Percentiles rank a stretch among this genome's conserved stretches.
These are phyloP conservation scores for Pelagomonas calceolata DNA, from an alignment of 108 stramenopile species.

Conservation along the genomic window DNA sequence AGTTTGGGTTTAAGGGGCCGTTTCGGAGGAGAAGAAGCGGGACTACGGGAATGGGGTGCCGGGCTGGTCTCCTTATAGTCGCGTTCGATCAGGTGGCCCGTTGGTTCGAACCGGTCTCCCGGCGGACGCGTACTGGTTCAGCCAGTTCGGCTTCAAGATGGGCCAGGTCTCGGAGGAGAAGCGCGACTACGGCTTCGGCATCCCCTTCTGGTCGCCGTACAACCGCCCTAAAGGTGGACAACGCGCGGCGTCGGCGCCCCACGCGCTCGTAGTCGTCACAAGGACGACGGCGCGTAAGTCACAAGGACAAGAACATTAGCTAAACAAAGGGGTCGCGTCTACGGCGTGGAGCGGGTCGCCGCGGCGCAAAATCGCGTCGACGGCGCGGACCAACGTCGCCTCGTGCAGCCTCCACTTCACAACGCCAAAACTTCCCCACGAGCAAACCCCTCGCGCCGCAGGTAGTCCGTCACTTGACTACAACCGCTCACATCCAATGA, in stretches of 20 bases:
- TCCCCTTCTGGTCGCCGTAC: conserved; percentile 14
- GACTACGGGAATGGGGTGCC: conserved; percentile 16
- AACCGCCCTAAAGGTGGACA: too few relatives aligned
- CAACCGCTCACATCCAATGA: neutral
- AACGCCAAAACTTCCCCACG: too few relatives aligned
- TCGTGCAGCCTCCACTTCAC: too few relatives aligned
- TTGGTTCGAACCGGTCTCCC: neutral
- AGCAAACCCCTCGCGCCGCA: neutral
- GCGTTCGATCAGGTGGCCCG: neutral
- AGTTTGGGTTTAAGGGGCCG: neutral
- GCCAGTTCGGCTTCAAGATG: neutral
- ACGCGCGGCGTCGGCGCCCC: too few relatives aligned
- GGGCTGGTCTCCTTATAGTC: conserved; percentile 7
- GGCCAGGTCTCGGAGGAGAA: conserved; percentile 3
- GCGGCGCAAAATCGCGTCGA: too few relatives aligned
- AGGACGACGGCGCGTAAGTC: too few relatives aligned
- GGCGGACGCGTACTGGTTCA: neutral
- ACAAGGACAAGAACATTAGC: too few relatives aligned
- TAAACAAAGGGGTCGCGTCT: too few relatives aligned
- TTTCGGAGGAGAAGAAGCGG: conserved; percentile 8
- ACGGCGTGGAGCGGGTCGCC: too few relatives aligned
- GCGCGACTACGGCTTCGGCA: conserved; percentile 13
- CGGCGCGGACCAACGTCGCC: too few relatives aligned
- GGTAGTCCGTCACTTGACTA: neutral
- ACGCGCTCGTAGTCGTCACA: too few relatives aligned